Base-by-base conservation (phyloP, 345 rosid genomes). In the Eucalyptus sp. region DNA sequence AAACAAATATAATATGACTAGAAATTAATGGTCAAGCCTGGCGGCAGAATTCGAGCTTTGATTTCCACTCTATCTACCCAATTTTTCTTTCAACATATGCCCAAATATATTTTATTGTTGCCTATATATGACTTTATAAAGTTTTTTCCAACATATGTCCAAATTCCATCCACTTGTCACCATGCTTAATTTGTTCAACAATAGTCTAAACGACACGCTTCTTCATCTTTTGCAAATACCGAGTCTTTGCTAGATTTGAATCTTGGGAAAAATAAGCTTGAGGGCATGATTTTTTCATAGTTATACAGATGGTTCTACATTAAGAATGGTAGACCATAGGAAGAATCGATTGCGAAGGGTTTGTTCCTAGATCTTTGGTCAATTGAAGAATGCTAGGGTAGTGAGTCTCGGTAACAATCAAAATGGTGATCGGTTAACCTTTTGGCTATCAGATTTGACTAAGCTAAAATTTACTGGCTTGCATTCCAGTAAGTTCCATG, bases 1-100 rank as follows among this genome's bases (percentile, higher is more conserved):
- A 64, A 64, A 64, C 0, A 4, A n/a, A 64, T n/a, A 64, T 29
- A 29, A n/a, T 7, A 64, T n/a, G 18, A n/a, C 3, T 0, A 2
- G 3, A 64, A 14, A n/a, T 4, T 7, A 29, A 29, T 29, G 33
- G 37, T n/a, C 37, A 29, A 64, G 71, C 37, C 9, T 10, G 3
- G 18, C 3, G 2, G 10, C 1, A 64, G 71, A 64, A 29, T 64
- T 64, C 17, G 1, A 29, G 8, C 71, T 29, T 9, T 5, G 4
- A 62, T 13, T 62, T 62, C 33, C 71, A 29, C 18, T 64, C 29
- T 56, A 56, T 10, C 1, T 8, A 3, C 62, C 62, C 16, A 62
- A 12, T 60, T 25, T 60, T 60, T 29, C 31, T 60, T 62, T 62
- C 68, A 27, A 27, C 68, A 60, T 27, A 60, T 62, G 68, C 16